Evolutionary conservation across 2,329 filamentous ascomycete species (phyloP).

Genomic region (Dothistroma septosporum): DNA sequence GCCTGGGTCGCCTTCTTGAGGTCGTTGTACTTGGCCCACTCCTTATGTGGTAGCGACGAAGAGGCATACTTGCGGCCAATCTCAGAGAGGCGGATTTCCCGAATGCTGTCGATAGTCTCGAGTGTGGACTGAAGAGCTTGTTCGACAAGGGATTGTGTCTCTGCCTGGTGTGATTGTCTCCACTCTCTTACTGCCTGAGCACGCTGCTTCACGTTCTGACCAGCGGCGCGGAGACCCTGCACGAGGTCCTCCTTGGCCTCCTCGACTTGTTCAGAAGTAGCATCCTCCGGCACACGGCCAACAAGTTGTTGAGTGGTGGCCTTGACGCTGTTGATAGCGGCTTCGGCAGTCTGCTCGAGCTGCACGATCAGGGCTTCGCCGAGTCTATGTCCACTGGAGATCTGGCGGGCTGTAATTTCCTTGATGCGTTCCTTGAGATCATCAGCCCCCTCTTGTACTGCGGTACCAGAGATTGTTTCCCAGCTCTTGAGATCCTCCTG

Average conservation of each 20-base stretch:
- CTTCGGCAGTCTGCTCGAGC: conserved; percentile 63
- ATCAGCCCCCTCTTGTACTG: conserved; percentile 76
- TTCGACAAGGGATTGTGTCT: conserved; percentile 65
- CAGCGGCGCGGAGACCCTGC: conserved; percentile 60
- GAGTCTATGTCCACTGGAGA: conserved; percentile 59
- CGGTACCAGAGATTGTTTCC: conserved; percentile 82
- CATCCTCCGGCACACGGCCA: conserved; percentile 54
- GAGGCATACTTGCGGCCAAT: conserved; percentile 95
- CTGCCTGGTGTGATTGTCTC: conserved; percentile 66
- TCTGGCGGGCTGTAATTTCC: conserved; percentile 70
- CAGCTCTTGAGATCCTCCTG: conserved; percentile 74
- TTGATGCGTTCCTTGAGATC: conserved; percentile 60
- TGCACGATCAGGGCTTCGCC: conserved; percentile 64
- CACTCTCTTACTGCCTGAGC: conserved; percentile 74
- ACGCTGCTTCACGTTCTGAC: conserved; percentile 68
- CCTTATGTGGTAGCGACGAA: conserved; percentile 91
- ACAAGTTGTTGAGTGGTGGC: conserved; percentile 58
- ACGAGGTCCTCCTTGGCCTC: conserved; percentile 51
- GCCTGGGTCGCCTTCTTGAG: conserved; percentile 76
- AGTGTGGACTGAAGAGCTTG: conserved; percentile 76
- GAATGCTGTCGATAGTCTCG: conserved; percentile 74
- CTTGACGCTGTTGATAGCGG: conserved; percentile 64
- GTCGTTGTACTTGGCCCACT: conserved; percentile 93
- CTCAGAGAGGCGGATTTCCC: conserved; percentile 80
- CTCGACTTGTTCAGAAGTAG: conserved; percentile 51